Percentiles rank a stretch among this genome's conserved stretches.
phyloP scores from a whole-genome alignment of 2,329 filamentous ascomycete genomes.

The Fonsecaea pedrosoi region DNA sequence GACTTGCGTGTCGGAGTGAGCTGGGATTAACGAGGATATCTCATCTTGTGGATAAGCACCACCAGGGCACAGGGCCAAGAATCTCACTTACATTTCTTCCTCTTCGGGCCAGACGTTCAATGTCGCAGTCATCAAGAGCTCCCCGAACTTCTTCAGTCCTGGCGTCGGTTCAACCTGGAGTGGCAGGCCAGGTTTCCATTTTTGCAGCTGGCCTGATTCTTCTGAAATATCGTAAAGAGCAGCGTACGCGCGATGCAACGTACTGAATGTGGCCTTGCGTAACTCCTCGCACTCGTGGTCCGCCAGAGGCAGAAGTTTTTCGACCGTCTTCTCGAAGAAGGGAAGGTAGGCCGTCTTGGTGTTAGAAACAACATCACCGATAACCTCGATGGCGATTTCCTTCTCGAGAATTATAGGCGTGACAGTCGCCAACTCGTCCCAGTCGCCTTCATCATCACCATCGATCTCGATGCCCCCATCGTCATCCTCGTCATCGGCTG shows the following conservation, averaged over 20 bases:
- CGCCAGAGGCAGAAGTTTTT: constrained; percentile 77
- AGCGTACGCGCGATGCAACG: constrained; percentile 90
- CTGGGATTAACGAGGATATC: constrained; percentile 91
- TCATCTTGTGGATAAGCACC: constrained; percentile 72
- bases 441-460: constrained; percentile 77
- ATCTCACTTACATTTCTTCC: constrained; percentile 80
- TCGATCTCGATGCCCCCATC: constrained; percentile 63
- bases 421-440: constrained; percentile 82
- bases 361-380: constrained; percentile 89
- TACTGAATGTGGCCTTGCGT: constrained; percentile 88
- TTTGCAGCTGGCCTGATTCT: constrained; percentile 74
- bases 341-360: constrained; percentile 79
- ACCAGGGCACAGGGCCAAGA: constrained; percentile 33
- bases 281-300: constrained; percentile 94
- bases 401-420: constrained; percentile 93
- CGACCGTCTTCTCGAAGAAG: constrained; percentile 87
- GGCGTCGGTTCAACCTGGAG: constrained; percentile 78
- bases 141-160: constrained; percentile 82
- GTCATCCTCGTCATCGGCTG: constrained; percentile 65
- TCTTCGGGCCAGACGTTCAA: constrained; percentile 88
- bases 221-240: constrained; percentile 89
- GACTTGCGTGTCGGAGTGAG: constrained; percentile 94
- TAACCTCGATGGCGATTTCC: constrained; percentile 93
- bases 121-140: constrained; percentile 83
- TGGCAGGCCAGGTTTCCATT: constrained; percentile 89